Conservation (phyloP, 495 filamentous ascomycete genomes). For the Penicillium pulvis region DNA sequence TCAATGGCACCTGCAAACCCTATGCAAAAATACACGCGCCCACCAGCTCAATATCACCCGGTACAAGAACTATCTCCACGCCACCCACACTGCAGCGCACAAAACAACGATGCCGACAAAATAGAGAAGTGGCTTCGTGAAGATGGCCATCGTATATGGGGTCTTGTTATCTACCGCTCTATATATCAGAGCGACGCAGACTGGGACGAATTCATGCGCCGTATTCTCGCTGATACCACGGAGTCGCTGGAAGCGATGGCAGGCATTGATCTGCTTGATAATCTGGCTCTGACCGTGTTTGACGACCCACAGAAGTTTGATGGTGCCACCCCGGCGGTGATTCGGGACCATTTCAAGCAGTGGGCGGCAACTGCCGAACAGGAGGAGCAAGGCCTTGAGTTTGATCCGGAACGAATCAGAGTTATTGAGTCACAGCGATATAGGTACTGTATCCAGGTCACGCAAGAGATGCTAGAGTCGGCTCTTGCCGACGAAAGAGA, state of each 20-base stretch:
- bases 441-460: slow-evolving; percentile 22
- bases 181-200: slow-evolving; percentile 17
- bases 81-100: too few species aligned
- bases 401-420: too few species aligned
- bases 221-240: slow-evolving; percentile 16
- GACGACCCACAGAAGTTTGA: slow-evolving; percentile 22
- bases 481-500: slow-evolving; percentile 13
- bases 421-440: slow-evolving; percentile 18
- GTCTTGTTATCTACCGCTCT: too few species aligned
- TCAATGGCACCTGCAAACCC: too few species aligned
- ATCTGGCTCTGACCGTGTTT: slow-evolving; percentile 23
- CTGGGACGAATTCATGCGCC: slow-evolving; percentile 26
- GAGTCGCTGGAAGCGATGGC: too few species aligned
- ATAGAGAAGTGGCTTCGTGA: too few species aligned
- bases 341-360: slow-evolving; percentile 27
- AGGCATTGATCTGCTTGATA: slow-evolving; percentile 27
- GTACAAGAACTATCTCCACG: too few species aligned
- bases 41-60: too few species aligned
- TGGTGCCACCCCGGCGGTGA: slow-evolving; percentile 15
- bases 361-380: slow-evolving; percentile 22
- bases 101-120: too few species aligned
- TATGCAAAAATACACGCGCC: too few species aligned
- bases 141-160: too few species aligned
- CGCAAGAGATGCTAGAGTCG: slow-evolving; percentile 21
- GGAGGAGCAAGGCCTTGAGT: slow-evolving; percentile 16